These are phyloP conservation scores for Sherardia arvensis DNA, from an alignment of 257 asterid genomes.

Conservation along the genomic window DNA sequence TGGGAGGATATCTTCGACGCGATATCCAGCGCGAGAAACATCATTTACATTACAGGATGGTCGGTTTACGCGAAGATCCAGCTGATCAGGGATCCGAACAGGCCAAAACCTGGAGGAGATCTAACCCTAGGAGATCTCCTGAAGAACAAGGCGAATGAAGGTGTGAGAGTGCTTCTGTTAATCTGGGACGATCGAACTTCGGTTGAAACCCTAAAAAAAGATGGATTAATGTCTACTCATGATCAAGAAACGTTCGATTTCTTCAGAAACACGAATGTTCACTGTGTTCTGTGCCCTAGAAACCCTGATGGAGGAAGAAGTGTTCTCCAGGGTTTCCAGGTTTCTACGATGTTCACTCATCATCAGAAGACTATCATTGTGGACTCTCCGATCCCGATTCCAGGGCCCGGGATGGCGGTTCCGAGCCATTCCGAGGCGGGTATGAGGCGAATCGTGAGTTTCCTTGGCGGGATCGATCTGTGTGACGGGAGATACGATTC, in stretches of 20 bases:
- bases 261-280: slow-evolving; percentile 51
- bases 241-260: slow-evolving; percentile 63
- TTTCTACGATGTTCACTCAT: slow-evolving; percentile 77
- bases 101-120: slow-evolving; percentile 48
- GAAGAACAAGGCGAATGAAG: slow-evolving; percentile 63
- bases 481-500: slow-evolving; percentile 87
- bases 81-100: slow-evolving; percentile 44
- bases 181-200: slow-evolving; percentile 92
- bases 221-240: slow-evolving; percentile 82
- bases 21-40: slow-evolving; percentile 43
- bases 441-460: slow-evolving; percentile 54
- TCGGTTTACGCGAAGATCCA: slow-evolving; percentile 53
- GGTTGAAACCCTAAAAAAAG: slow-evolving; percentile 28
- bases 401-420: background rate
- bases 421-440: background rate
- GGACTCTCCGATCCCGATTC: slow-evolving; percentile 30
- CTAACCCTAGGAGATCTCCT: slow-evolving; percentile 56
- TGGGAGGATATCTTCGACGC: slow-evolving; percentile 85
- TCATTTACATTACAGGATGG: slow-evolving; percentile 86
- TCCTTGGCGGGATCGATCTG: slow-evolving; percentile 86
- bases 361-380: slow-evolving; percentile 75
- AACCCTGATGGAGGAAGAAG: slow-evolving; percentile 51
- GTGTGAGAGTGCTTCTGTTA: slow-evolving; percentile 65
- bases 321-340: slow-evolving; percentile 53
- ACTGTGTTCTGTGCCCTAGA: slow-evolving; percentile 67